Conservation (phyloP, 805 yeast genomes). For the Sungouiella blattae region DNA sequence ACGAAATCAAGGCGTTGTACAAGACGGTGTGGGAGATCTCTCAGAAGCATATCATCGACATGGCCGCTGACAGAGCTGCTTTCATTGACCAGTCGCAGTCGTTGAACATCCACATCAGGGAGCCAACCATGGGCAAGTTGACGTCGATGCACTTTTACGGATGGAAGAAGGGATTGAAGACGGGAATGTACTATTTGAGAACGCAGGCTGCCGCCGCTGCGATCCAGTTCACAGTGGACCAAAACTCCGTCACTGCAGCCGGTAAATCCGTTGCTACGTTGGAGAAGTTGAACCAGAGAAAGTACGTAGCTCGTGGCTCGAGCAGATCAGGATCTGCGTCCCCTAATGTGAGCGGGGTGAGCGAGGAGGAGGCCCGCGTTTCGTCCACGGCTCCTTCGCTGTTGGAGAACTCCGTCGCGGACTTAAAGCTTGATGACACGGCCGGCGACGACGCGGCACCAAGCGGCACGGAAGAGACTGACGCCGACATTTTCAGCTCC, state of each 20-base stretch:
- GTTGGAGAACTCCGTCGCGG: slow-evolving; percentile 46
- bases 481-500: slow-evolving; percentile 83
- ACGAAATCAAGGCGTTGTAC: slow-evolving; percentile 50
- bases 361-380: slow-evolving; percentile 8
- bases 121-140: slow-evolving; percentile 93
- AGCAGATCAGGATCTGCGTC: slow-evolving; percentile 21
- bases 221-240: slow-evolving; percentile 70
- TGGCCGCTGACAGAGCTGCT: slow-evolving; percentile 72
- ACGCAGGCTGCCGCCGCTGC: slow-evolving; percentile 98
- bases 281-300: slow-evolving; percentile 39
- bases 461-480: slow-evolving; percentile 29
- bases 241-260: slow-evolving; percentile 37
- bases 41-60: slow-evolving; percentile 54
- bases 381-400: slow-evolving; percentile 39
- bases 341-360: slow-evolving; percentile 11
- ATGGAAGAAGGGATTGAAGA: slow-evolving; percentile 97
- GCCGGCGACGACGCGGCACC: slow-evolving; percentile 2
- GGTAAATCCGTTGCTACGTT: slow-evolving; percentile 36
- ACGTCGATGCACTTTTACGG: slow-evolving; percentile 99
- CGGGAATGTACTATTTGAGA: slow-evolving; percentile 97
- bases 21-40: slow-evolving; percentile 63
- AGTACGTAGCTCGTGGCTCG: slow-evolving; percentile 25
- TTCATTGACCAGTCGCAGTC: slow-evolving; percentile 91
- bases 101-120: slow-evolving; percentile 80
- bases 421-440: slow-evolving; percentile 33